Base-by-base conservation (phyloP, 2,329 filamentous ascomycete genomes). In the Arthroderma sp. region DNA sequence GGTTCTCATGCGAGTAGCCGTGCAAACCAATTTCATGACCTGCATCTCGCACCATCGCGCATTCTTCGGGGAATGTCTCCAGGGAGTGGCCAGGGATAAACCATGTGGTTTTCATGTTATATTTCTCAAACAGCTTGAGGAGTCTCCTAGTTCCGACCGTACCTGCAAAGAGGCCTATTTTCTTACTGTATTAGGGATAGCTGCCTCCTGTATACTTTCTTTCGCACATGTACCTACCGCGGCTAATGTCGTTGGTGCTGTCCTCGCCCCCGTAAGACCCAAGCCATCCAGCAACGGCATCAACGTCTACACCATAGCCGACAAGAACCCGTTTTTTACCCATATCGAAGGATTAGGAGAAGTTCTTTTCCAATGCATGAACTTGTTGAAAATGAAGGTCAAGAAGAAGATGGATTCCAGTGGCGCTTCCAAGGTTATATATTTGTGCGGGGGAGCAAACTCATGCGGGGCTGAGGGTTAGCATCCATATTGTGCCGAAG, bases 271-370 rank as follows among this genome's bases (percentile, higher is more conserved):
- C 80, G 54, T 87, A 86, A 0, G 77, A 82, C 0, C 82, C 82
- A 0, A 86, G 67, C 83, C 82, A 86, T 6, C 82, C 81, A 1
- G 81, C 76, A 1, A 85, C 79, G n/a, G 81, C 81, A 51, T 86
- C 81, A 28, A 86, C 79, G 49, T 86, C 82, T 27, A 85, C 78
- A 2, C 80, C 79, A 53, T 83, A 84, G 52, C 74, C 65, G 37
- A 72, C 68, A 33, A 76, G 68, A 40, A 77, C 69, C 42, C 72
- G 64, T 51, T 75, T 75, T 58, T 66, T 67, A 32, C 52, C 55
- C 57, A 60, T 59, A 38, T 15, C 38, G 8, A 34, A 34, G 15
- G 15, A 22, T 22, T 22, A 22, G 15, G 15, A 22, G 15, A 22
- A 3, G 38, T 28, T 22, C 27, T 42, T 15, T 7, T 6, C 70